phyloP scores from a whole-genome alignment of 345 rosid genomes.

The Camelina hispida region DNA sequence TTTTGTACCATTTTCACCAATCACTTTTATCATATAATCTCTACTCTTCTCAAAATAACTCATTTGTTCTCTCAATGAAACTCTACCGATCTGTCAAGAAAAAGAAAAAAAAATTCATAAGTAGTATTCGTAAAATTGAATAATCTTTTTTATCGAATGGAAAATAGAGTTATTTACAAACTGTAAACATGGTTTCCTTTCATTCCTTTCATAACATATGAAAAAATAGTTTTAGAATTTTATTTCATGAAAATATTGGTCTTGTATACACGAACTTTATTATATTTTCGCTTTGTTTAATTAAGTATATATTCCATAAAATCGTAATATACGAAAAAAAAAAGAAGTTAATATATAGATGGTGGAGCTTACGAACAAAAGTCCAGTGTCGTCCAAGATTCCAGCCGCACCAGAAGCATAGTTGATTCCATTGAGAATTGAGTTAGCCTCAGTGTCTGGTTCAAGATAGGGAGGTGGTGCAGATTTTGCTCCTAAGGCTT shows the following conservation, averaged over 20 bases:
- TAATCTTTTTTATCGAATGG: too few species aligned
- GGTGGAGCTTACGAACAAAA: constrained; percentile 50
- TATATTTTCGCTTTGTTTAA: not conserved
- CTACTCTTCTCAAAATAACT: constrained; percentile 58
- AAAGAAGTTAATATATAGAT: not conserved
- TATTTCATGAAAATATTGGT: not conserved
- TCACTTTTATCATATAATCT: constrained; percentile 48
- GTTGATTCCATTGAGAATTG: constrained; percentile 51
- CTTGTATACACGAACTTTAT: not conserved
- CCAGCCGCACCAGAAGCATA: constrained; percentile 69
- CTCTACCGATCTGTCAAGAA: constrained; percentile 53
- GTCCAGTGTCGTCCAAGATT: constrained; percentile 58
- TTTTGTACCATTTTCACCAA: constrained; percentile 56
- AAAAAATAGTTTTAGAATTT: not conserved
- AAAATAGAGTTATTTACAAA: too few species aligned
- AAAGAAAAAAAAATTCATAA: too few species aligned
- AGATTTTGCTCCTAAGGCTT: constrained; percentile 56
- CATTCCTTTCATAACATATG: not conserved
- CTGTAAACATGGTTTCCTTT: too few species aligned
- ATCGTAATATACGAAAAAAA: not conserved
- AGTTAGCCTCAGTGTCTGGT: constrained; percentile 45
- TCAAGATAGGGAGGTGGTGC: constrained; percentile 55
- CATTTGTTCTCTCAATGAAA: constrained; percentile 56
- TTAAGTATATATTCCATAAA: too few species aligned
- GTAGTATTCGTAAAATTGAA: too few species aligned